phyloP scores from a whole-genome alignment of 352 stramenopile species.

The Phytophthora ramorum region DNA sequence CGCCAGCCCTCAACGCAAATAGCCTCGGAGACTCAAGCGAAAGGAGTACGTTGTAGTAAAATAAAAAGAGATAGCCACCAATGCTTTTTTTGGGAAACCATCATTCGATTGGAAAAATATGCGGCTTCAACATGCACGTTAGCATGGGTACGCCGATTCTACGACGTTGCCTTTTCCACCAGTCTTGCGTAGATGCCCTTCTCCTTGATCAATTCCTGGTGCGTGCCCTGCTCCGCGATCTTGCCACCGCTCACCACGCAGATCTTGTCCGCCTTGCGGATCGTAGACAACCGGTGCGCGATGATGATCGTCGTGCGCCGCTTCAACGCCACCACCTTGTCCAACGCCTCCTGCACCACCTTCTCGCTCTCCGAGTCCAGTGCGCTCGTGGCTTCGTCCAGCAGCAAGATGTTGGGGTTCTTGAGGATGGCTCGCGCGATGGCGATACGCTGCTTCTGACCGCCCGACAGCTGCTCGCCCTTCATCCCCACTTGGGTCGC shows the following conservation, averaged over 20 bases:
- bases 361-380: constrained; percentile 82
- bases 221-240: constrained; percentile 92
- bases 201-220: constrained; percentile 86
- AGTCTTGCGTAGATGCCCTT: constrained; percentile 40
- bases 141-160: neutral
- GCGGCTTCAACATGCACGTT: neutral
- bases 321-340: constrained; percentile 58
- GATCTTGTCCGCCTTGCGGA: constrained; percentile 95
- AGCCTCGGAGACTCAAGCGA: no score
- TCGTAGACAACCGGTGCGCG: constrained; percentile 93
- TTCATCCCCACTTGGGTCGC: constrained; percentile 95
- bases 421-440: constrained; percentile 82
- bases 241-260: constrained; percentile 92
- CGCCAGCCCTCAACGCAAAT: no score
- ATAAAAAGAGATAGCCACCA: no score
- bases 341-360: constrained; percentile 79
- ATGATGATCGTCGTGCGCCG: constrained; percentile 91
- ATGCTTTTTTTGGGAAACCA: no score
- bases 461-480: constrained; percentile 81
- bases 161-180: constrained; percentile 12
- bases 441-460: constrained; percentile 86
- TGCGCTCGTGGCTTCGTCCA: constrained; percentile 36
- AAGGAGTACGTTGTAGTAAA: no score
- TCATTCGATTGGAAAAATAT: neutral
- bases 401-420: constrained; percentile 51